Evolutionary conservation across 2,329 filamentous ascomycete species (phyloP), one percentile per base, ranked within the genome.

Genomic region (Sclerotinia sclerotiorum): DNA sequence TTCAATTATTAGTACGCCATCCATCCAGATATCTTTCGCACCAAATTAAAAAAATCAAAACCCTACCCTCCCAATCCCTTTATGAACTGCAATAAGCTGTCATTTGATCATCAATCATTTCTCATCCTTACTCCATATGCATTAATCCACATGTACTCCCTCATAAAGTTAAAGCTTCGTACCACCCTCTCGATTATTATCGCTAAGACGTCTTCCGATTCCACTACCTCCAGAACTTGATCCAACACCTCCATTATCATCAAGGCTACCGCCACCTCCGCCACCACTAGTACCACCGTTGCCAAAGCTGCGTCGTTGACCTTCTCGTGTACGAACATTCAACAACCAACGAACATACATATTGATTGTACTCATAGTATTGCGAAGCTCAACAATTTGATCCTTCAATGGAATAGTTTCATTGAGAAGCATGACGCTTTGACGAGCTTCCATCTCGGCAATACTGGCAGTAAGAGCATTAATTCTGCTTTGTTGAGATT

Each of bases 381-480:
- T 78, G 49, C 76, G 71, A 24, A 79, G 68, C 75, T 89, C 87
- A 5, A 84, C 82, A n/a, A 89, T 82, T 76, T 88, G 85, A 69
- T 89, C 86, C 68, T 87, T 85, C 70, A 89, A 83, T 10, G 84
- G 85, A 74, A 87, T 82, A 6, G 86, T 84, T 76, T 88, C 85
- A 72, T 87, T 88, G 74, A 88, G 81, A 11, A 87, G 81, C 81
- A 86, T 84, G 77, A 87, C 84, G 44, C 83, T 86, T 74, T 88
- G 86, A 61, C 85, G 83, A 4, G 84, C 84, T 74, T 88, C 86
- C 62, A 87, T 80, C 69, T 88, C 86, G 27, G 83, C 84, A 49
- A 88, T 74, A 54, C 83, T 83, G 67, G 85, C 83, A 63, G 85
- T 84, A 3, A 89, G 77, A 61, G 85, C 83, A 72, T 86, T 85